Evolutionary conservation across 148 eudicot species (phyloP), one percentile per base, ranked within the genome.

Genomic region (Dysphania ambrosioides): DNA sequence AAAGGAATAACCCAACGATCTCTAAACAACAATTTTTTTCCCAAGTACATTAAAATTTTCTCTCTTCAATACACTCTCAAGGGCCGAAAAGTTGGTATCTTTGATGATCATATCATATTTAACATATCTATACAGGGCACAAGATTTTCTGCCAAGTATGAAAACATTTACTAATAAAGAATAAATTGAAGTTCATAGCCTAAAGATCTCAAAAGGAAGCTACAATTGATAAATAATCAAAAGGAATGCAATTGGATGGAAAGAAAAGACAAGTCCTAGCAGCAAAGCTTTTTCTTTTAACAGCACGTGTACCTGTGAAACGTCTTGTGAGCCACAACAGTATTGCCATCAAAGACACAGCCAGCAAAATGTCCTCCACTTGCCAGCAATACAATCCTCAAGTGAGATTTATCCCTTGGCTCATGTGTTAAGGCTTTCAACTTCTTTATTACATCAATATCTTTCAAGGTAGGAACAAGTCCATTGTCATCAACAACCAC

Each of bases 301-400:
- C 6, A 44, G 11, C 31, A 58, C 7, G 9, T n/a, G 44, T 59
- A 94, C 98, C 98, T 94, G 89, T 94, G 97, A 83, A 87, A 90
- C 27, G 98, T 91, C 78, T 94, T 94, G 74, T 87, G 89, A 66
- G 93, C 91, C 83, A 94, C 88, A 87, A 85, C 83, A 31, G 83
- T 80, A 74, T 83, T 87, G 49, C 98, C 98, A 85, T 91, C 96
- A 82, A 94, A 91, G 36, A 94, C 98, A 73, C 98, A 91, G 5
- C 98, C 98, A 60, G 98, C 97, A 82, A 94, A 94, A 75, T 94
- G 98, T 56, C 97, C 98, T 75, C 98, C 97, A 63, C 86, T 87
- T 1, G 89, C 93, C 81, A 94, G 90, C 74, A 94, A 84, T 67
- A 94, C 88, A 65, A 94, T 79, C 86, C 98, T 90, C 75, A 91